Evolutionary conservation across 495 filamentous ascomycete species (phyloP), one percentile per base, ranked within the genome.

Genomic region (Xylaria sp.): DNA sequence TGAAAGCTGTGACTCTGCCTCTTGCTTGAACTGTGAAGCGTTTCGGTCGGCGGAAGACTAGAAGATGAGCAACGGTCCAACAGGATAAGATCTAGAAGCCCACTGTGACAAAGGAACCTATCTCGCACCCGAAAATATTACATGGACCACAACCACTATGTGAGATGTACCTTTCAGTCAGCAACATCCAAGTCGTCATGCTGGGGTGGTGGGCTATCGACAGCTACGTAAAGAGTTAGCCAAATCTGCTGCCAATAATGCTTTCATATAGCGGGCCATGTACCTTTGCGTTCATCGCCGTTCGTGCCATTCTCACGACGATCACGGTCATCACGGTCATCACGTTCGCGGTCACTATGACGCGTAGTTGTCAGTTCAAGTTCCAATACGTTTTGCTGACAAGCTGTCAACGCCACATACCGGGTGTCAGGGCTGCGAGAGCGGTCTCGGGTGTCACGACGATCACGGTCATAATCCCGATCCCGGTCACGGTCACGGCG

Each of bases 141-240:
- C 29, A 50, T 33, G 50, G 35, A 5, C 69, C 50, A 59, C 69
- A 41, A 24, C 40, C n/a, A 24, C 43, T 65, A 71, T 8, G 21
- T 65, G 5, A 48, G 50, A 50, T 29, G 48, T 31, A 46, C 37
- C 53, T 40, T 67, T 64, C 92, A 97, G 88, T 98, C 96, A 79
- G 95, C 96, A 80, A 95, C 95, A 81, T 99, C 96, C 76, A 99
- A 88, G 80, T 99, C 96, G 82, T 99, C 97, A 80, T 97, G 95
- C 74, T 90, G 91, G 65, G 94, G 91, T 69, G 91, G 88, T 61
- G 93, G 91, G 72, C 93, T 91, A 58, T 95, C 93, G 79, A 91
- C 82, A 78, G 88, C 85, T 85, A 66, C 17, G 48, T 40, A 8
- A 1, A 73, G 72, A n/a, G 50, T 71, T 66, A 71, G 69, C 52